Evolutionary conservation across 805 yeast genomes (phyloP).

Genomic region (Kodamaea sagamina): DNA sequence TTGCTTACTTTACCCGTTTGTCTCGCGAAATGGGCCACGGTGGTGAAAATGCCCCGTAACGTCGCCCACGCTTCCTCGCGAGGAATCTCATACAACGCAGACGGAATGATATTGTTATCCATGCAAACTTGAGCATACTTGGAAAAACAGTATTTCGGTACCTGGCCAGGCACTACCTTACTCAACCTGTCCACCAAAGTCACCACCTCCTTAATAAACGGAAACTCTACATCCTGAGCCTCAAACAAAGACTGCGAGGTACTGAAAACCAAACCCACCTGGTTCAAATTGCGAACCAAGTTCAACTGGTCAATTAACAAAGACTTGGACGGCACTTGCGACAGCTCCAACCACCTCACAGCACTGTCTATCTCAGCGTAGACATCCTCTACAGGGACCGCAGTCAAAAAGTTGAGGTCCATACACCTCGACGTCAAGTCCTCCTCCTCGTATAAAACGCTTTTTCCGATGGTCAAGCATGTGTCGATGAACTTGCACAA

Average conservation of each 20-base stretch:
- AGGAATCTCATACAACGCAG: slow-evolving; percentile 28
- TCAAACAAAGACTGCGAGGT: slow-evolving; percentile 17
- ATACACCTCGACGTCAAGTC: slow-evolving; percentile 67
- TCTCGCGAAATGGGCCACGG: slow-evolving; percentile 22
- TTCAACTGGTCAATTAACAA: slow-evolving; percentile 25
- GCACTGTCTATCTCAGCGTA: slow-evolving; percentile 34
- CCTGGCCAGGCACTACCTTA: slow-evolving; percentile 1
- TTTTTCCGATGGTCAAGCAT: slow-evolving; percentile 48
- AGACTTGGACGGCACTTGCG: not conserved
- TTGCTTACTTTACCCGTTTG: slow-evolving; percentile 21
- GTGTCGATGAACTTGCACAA: slow-evolving; percentile 55
- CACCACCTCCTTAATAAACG: slow-evolving; percentile 22
- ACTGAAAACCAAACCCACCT: slow-evolving; percentile 23
- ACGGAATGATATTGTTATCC: slow-evolving; percentile 41
- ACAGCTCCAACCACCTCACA: slow-evolving; percentile 31
- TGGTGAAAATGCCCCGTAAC: slow-evolving; percentile 22
- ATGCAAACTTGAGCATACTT: slow-evolving; percentile 38
- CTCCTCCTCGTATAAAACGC: slow-evolving; percentile 73
- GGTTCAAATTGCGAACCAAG: slow-evolving; percentile 30
- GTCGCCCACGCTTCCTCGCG: slow-evolving; percentile 23
- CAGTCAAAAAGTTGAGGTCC: slow-evolving; percentile 44
- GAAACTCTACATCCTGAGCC: slow-evolving; percentile 10
- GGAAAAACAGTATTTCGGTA: slow-evolving; percentile 30
- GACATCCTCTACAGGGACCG: slow-evolving; percentile 25
- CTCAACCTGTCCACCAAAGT: slow-evolving; percentile 8